Evolutionary conservation across 2,329 filamentous ascomycete species (phyloP).

Genomic region (Lithohypha guttulata): DNA sequence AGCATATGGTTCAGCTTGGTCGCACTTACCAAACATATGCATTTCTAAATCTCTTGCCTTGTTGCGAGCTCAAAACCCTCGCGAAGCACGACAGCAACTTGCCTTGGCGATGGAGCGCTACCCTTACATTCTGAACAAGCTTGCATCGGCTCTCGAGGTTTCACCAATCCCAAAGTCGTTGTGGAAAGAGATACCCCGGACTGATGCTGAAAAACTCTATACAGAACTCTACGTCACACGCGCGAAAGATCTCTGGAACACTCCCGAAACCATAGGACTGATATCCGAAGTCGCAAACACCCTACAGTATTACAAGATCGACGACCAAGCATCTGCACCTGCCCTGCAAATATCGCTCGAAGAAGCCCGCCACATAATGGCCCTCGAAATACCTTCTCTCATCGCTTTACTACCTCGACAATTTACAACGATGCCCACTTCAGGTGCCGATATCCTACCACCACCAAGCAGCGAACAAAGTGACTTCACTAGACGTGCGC

Average conservation of each 20-base stretch:
- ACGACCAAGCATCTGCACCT: conserved; percentile 29
- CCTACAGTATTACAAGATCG: conserved; percentile 35
- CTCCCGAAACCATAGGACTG: conserved; percentile 55
- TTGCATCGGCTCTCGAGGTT: conserved; percentile 72
- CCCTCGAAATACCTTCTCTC: conserved; percentile 63
- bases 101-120: conserved; percentile 57
- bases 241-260: conserved; percentile 79
- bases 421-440: conserved; percentile 55
- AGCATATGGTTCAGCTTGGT: conserved; percentile 40
- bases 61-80: conserved; percentile 56
- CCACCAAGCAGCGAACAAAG: conserved; percentile 37
- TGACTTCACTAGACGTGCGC: conserved; percentile 19
- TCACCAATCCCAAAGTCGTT: conserved; percentile 64
- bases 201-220: conserved; percentile 56
- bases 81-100: conserved; percentile 55
- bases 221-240: conserved; percentile 65
- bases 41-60: conserved; percentile 70
- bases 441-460: conserved; percentile 73
- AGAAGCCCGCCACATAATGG: conserved; percentile 64
- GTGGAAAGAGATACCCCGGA: conserved; percentile 66
- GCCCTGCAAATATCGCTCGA: conserved; percentile 41
- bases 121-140: conserved; percentile 72
- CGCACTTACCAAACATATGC: conserved; percentile 56
- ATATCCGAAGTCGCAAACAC: conserved; percentile 59
- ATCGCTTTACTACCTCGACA: conserved; percentile 57